These are phyloP conservation scores for Nakazawaea wyomingensis DNA, from an alignment of 805 yeast genomes.

Conservation along the genomic window DNA sequence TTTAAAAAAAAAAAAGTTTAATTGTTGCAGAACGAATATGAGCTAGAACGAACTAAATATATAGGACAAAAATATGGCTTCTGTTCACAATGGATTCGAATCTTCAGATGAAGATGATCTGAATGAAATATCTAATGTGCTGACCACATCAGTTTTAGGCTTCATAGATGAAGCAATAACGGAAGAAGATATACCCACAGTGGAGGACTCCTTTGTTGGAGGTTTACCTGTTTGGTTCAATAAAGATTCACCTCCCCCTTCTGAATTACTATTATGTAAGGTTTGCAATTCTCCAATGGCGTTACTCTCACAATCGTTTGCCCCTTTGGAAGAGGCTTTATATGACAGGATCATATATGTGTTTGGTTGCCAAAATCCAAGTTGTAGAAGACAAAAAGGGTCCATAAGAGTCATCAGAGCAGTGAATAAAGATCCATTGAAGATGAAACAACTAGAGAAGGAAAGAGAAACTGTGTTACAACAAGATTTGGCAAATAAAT, in stretches of 20 bases:
- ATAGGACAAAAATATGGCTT: not conserved
- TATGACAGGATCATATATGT: constrained; percentile 82
- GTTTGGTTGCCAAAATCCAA: constrained; percentile 60
- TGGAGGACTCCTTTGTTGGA: constrained; percentile 77
- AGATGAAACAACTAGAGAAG: constrained; percentile 34
- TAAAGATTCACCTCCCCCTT: constrained; percentile 50
- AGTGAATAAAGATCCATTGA: constrained; percentile 51
- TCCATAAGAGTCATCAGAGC: constrained; percentile 76
- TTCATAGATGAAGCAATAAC: constrained; percentile 58
- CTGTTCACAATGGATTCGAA: constrained; percentile 22
- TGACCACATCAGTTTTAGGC: constrained; percentile 49
- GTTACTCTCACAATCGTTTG: constrained; percentile 70
- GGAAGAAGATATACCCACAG: constrained; percentile 37
- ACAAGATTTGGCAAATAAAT: constrained; percentile 37
- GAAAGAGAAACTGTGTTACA: constrained; percentile 36
- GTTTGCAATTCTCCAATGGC: constrained; percentile 61
- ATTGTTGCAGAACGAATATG: not conserved
- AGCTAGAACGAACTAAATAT: not conserved
- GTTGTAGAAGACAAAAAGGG: constrained; percentile 68
- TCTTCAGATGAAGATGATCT: constrained; percentile 52
- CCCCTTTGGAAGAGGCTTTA: constrained; percentile 65
- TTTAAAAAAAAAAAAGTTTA: too few relatives aligned
- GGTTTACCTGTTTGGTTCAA: constrained; percentile 73
- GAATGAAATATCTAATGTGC: constrained; percentile 16
- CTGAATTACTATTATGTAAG: constrained; percentile 52